Percentiles rank a stretch among this genome's conserved stretches.
phyloP scores from a whole-genome alignment of 2,329 filamentous ascomycete species.

The Blumeria graminis region DNA sequence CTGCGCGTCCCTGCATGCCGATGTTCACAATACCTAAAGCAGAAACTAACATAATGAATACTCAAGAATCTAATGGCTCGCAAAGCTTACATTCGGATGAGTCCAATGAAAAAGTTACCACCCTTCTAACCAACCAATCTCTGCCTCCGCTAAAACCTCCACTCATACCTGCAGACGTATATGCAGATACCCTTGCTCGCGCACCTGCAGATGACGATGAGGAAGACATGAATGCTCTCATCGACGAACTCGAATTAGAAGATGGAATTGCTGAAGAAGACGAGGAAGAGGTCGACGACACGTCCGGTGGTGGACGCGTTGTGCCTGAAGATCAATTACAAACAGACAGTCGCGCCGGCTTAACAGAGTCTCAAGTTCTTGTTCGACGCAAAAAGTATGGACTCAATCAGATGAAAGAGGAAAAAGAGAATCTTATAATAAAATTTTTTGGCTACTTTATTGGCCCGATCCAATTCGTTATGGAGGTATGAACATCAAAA shows the following conservation, averaged over 20 bases:
- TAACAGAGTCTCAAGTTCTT: constrained; percentile 46
- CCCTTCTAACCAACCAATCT: no score
- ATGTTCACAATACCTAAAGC: no score
- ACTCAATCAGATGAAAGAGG: constrained; percentile 75
- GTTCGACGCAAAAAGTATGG: constrained; percentile 46
- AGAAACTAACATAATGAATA: no score
- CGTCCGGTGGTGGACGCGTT: constrained; percentile 29
- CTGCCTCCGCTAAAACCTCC: no score
- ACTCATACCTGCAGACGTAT: no score
- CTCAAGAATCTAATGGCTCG: no score
- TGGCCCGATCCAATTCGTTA: constrained; percentile 80
- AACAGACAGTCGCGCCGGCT: constrained; percentile 48
- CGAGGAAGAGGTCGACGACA: constrained; percentile 29
- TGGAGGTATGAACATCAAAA: constrained; percentile 39
- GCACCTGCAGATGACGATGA: constrained; percentile 36
- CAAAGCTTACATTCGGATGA: no score
- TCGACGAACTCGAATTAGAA: constrained; percentile 65
- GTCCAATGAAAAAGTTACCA: no score
- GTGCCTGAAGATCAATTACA: constrained; percentile 54
- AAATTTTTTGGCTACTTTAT: constrained; percentile 70
- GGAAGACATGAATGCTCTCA: constrained; percentile 66
- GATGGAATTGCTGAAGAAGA: constrained; percentile 45
- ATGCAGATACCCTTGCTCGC: no score
- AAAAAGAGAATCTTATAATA: constrained; percentile 62
- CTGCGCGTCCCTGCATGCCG: no score